Evolutionary conservation across 1,139 yeast genomes (phyloP), one percentile per base, ranked within the genome.

Genomic region (Sugiyamaella novakii): DNA sequence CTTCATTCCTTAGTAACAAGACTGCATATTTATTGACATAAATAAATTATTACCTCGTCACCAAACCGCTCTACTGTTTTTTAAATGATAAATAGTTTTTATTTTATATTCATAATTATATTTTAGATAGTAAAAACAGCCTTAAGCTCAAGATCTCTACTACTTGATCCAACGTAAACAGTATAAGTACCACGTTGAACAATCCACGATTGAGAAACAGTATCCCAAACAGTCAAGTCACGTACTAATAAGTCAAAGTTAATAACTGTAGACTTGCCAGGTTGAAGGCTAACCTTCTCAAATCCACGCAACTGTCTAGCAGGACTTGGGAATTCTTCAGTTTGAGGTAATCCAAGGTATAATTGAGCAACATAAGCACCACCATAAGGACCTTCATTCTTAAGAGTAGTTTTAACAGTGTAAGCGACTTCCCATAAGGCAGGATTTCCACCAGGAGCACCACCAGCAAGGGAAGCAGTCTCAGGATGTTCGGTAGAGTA

Each of bases 201-300:
- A 22, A 79, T 69, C 87, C 87, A 82, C 50, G 79, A 78, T 61
- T 81, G 84, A 12, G 75, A 71, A 27, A 62, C 71, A 1, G 77
- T 68, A 61, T 81, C 84, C 86, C 86, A 82, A 25, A 76, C 68
- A 53, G 82, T 73, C 57, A 82, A 65, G 62, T 82, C 87, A 52
- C 83, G 71, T 57, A 79, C 75, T 52, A 73, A 64, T 21, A 82
- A 67, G 43, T 74, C 73, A 59, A 81, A 81, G 24, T 60, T 61
- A 10, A 79, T 69, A 17, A 62, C 62, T 3, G 67, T 66, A 0
- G 71, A 55, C 40, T 69, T 69, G 0, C 79, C 80, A 10, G 78
- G 70, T n/a, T 69, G 71, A 37, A 80, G 61, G 47, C 68, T 71
- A 1, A 79, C 76, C 64, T 81, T 82, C 44, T 79, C 83, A 59